phyloP scores from a whole-genome alignment of 1,139 yeast genomes.

The Candida smagusa region DNA sequence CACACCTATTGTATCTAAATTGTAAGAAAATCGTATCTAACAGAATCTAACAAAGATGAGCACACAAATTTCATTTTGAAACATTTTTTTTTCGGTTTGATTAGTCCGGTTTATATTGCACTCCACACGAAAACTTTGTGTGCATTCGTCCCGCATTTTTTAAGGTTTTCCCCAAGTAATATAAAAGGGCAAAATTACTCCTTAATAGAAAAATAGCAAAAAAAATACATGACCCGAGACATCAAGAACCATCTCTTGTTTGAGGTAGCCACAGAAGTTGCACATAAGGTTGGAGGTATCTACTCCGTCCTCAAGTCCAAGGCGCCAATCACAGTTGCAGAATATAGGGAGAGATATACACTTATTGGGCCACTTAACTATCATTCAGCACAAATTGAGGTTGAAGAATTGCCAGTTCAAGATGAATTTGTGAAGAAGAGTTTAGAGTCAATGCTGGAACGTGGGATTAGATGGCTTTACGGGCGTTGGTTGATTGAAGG shows the following conservation, averaged over 20 bases:
- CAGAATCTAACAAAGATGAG: too few relatives aligned
- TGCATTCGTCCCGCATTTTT: not conserved
- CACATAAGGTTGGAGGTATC: constrained; percentile 96
- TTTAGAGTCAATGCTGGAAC: constrained; percentile 66
- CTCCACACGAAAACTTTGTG: not conserved
- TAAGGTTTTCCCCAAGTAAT: not conserved
- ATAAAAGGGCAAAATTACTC: not conserved
- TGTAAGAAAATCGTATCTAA: too few relatives aligned
- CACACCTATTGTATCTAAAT: too few relatives aligned
- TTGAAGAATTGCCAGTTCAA: constrained; percentile 76
- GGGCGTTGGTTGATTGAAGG: constrained; percentile 98
- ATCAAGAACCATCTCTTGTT: constrained; percentile 80
- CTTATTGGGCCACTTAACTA: constrained; percentile 84
- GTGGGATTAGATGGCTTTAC: constrained; percentile 82
- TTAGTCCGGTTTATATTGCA: not conserved
- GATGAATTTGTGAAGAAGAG: constrained; percentile 61
- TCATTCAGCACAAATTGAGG: constrained; percentile 85
- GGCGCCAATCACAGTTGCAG: constrained; percentile 95
- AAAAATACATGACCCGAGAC: constrained; percentile 60
- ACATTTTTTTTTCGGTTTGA: not conserved
- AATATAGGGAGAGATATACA: constrained; percentile 84
- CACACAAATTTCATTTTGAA: too few relatives aligned
- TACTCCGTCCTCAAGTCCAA: constrained; percentile 94
- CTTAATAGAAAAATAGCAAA: not conserved
- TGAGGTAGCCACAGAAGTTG: constrained; percentile 97